Evolutionary conservation across 176 grass and related monocot species (phyloP).

Genomic region (Oryza glaberrima): DNA sequence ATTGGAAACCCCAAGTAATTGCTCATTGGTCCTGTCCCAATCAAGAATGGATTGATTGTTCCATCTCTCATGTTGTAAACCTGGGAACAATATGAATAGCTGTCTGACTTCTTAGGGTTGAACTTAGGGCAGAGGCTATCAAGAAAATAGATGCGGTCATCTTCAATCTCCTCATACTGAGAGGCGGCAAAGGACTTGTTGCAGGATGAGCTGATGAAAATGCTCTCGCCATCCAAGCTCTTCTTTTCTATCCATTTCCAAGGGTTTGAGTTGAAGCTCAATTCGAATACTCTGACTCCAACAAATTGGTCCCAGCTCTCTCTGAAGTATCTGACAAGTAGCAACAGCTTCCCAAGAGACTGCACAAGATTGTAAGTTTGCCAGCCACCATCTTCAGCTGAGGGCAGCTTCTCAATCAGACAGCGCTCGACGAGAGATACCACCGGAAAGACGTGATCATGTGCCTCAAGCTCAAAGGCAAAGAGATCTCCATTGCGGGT

Average conservation of each 20-base stretch:
- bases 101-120: not conserved
- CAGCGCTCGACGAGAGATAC: not conserved
- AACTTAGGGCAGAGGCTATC: constrained; percentile 5
- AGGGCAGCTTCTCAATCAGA: not conserved
- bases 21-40: not conserved
- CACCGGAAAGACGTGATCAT: not conserved
- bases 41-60: constrained; percentile 6
- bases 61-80: constrained; percentile 25
- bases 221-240: constrained; percentile 3
- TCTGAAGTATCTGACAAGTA: constrained; percentile 23
- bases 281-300: constrained; percentile 10
- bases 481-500: not conserved
- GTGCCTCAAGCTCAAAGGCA: constrained; percentile 17
- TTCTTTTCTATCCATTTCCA: constrained; percentile 25
- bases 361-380: constrained; percentile 20
- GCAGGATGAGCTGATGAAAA: constrained; percentile 17
- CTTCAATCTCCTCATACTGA: constrained; percentile 10
- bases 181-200: constrained; percentile 2
- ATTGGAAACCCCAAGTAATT: not conserved
- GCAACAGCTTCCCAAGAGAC: constrained; percentile 25
- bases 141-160: constrained; percentile 30
- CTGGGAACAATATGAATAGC: constrained; percentile 15
- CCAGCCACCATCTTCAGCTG: not conserved
- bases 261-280: constrained; percentile 17
- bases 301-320: not conserved